Base-by-base conservation (phyloP, 2,329 filamentous ascomycete species). In the Zalaria obscura region DNA sequence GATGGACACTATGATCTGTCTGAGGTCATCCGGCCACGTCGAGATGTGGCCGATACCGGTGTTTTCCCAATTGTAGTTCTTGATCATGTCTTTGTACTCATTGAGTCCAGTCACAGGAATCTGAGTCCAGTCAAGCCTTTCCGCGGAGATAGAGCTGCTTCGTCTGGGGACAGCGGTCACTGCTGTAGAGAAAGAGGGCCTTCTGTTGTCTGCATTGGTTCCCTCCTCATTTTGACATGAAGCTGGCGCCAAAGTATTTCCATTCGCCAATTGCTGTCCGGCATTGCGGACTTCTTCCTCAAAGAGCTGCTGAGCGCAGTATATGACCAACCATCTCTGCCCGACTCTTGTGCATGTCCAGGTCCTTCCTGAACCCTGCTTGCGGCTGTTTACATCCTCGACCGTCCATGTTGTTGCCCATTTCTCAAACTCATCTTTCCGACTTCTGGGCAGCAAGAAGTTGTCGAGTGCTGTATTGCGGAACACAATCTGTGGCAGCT, bases 11-110 rank as follows among this genome's bases (percentile, higher is more conserved):
- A 55, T 45, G 27, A 48, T 43, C 4, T 48, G 38, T 3, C 55
- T 48, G 25, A 59, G 44, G 3, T 43, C 34, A 9, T 47, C 26
- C 10, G 48, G 44, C 56, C 56, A 59, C 1, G 35, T 35, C 1
- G 46, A 28, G 43, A 59, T 57, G 1, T 50, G 48, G 3, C 56
- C 56, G 7, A 59, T 11, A 8, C 39, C 31, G 2, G 55, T 58
- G 5, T 48, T 41, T 4, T 47, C 39, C 54, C 55, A 59, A 41
- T 57, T 49, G 35, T 52, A 49, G 29, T 42, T 44, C n/a, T 49
- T 49, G 25, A 58, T 44, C 28, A 50, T 52, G 29, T n/a, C 7
- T 32, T 32, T 7, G n/a, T 18, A 18, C 18, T 18, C 18, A 18
- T 18, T 18, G 18, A 18, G 18, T 18, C 18, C 18, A 18, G 18